Conservation (phyloP, 2,329 filamentous ascomycete genomes). For the Fusarium kyushuense region DNA sequence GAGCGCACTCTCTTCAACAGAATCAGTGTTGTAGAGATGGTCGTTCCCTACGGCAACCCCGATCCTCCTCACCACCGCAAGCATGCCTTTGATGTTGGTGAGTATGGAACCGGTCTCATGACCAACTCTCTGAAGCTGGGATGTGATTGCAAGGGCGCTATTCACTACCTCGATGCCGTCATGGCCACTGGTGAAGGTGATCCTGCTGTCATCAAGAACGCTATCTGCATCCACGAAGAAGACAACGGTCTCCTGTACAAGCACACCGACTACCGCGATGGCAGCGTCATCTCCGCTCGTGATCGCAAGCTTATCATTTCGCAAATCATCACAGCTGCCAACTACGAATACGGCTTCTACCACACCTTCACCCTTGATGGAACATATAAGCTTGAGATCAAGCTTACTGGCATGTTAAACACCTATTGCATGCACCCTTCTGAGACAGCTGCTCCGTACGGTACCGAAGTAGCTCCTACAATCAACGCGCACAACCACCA, state of each 20-base stretch:
- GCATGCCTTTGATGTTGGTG: constrained; percentile 83
- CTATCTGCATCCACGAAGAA: constrained; percentile 84
- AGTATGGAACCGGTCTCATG: constrained; percentile 87
- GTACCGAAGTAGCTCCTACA: constrained; percentile 73
- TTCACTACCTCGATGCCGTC: constrained; percentile 90
- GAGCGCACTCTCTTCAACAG: constrained; percentile 74
- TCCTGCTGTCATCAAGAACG: constrained; percentile 88
- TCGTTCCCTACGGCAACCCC: constrained; percentile 80
- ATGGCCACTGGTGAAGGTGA: constrained; percentile 85
- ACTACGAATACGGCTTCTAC: constrained; percentile 69
- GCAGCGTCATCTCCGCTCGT: constrained; percentile 67
- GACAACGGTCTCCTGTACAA: constrained; percentile 72
- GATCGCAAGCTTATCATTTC: constrained; percentile 71
- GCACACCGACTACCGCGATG: constrained; percentile 72
- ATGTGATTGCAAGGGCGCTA: constrained; percentile 89
- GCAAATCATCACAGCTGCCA: constrained; percentile 73
- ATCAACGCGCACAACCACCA: constrained; percentile 77
- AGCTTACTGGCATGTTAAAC: constrained; percentile 64
- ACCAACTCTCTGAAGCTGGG: constrained; percentile 83
- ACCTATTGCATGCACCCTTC: constrained; percentile 57
- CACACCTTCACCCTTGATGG: constrained; percentile 65
- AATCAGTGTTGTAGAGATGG: constrained; percentile 77
- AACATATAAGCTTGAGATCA: constrained; percentile 71
- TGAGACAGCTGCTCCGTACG: constrained; percentile 64
- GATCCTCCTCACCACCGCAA: constrained; percentile 84